Base-by-base conservation (phyloP, 306 rosid genomes). In the Morella rubra region DNA sequence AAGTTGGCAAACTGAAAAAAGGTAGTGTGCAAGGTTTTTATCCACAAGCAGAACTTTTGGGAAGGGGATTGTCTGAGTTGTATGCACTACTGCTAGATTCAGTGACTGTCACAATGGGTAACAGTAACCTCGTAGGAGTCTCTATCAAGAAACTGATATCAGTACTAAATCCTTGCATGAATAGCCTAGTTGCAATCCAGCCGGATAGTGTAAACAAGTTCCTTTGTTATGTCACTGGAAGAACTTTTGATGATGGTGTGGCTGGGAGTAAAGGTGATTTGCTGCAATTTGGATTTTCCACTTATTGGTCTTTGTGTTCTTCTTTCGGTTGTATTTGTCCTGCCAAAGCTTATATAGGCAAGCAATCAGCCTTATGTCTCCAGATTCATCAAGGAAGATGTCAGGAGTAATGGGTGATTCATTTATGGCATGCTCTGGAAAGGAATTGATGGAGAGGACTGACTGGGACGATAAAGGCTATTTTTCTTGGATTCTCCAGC, bases 11-110 rank as follows among this genome's bases (percentile, higher is more conserved):
- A 59, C 59, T 14, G 64, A 47, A 49, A 60, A 56, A 24, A 32
- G 61, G 37, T 16, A 32, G 72, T 49, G 18, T n/a, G 66, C 69
- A 65, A 55, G 52, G 41, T 72, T 87, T 83, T 79, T 70, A 84
- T 85, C 81, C 80, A 79, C 86, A 71, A 73, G 79, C 76, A 59
- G 95, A 90, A 75, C 90, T 94, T 77, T 79, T 90, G 74, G 97
- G 96, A 47, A 87, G 90, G 81, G 95, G 91, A 73, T 79, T 94
- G 72, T 94, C 93, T 49, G 92, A 90, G 82, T 27, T 92, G 73
- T 94, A 94, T 86, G 86, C 83, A 40, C 59, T 92, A 71, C 85
- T 90, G 77, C 80, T 94, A 61, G 91, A 85, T 77, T 90, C 98
- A 22, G 77, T 91, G 68, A 82, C 83, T 74, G 81, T 90, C 81